Evolutionary conservation across 2,329 filamentous ascomycete species (phyloP).

Genomic region (Stagonosporopsis cucurbitacearum): DNA sequence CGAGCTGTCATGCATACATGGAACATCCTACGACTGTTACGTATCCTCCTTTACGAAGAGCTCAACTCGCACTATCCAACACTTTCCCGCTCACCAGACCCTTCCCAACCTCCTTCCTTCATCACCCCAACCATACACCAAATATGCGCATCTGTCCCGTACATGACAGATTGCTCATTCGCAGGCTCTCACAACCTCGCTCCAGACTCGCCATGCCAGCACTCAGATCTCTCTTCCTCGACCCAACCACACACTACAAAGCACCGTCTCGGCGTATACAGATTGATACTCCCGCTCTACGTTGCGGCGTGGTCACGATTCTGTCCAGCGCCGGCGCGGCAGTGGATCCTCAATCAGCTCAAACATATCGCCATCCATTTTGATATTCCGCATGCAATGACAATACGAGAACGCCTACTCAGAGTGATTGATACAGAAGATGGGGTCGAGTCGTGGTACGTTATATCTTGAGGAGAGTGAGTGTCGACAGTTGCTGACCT

Average conservation of each 20-base stretch:
- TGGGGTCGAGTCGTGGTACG: neutral
- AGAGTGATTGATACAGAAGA: neutral
- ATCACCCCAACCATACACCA: neutral
- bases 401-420: neutral
- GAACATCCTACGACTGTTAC: conserved; percentile 1
- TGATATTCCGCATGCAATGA: neutral
- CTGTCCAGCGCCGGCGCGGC: neutral
- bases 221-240: too few relatives aligned
- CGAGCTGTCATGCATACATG: conserved; percentile 1
- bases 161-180: neutral
- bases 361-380: neutral
- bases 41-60: neutral
- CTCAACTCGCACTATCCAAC: neutral
- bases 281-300: conserved; percentile 1
- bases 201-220: neutral
- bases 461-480: neutral
- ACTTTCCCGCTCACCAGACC: neutral
- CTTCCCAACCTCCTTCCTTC: neutral
- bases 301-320: conserved; percentile 3
- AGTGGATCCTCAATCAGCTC: neutral
- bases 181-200: neutral
- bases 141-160: neutral
- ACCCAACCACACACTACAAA: neutral
- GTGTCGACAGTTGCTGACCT: neutral
- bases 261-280: neutral